Evolutionary conservation across 2,329 filamentous ascomycete genomes (phyloP).

Genomic region (Erysiphe pulchra): DNA sequence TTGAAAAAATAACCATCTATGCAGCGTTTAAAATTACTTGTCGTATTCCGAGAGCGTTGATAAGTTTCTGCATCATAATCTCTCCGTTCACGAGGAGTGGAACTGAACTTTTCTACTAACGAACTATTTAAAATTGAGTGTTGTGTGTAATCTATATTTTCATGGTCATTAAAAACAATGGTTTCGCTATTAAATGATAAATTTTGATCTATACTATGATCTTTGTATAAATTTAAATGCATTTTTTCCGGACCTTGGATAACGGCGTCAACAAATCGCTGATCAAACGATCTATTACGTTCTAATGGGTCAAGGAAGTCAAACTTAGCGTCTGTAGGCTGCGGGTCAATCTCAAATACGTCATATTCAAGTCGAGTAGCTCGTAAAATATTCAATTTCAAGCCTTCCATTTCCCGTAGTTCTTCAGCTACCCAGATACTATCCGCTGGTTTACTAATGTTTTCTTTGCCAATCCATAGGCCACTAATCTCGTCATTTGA

Average conservation of each 20-base stretch:
- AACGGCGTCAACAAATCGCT: conserved; percentile 13
- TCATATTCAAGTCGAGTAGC: conserved; percentile 14
- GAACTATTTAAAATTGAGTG: too few relatives aligned
- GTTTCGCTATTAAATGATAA: too few relatives aligned
- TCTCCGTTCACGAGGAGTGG: neutral
- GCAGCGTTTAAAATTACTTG: conserved; percentile 10
- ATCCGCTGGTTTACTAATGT: conserved; percentile 3
- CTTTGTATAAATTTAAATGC: too few relatives aligned
- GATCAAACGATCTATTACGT: conserved; percentile 9
- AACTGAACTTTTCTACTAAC: neutral
- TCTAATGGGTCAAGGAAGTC: conserved; percentile 10
- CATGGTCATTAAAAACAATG: too few relatives aligned
- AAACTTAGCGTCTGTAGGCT: conserved; percentile 5
- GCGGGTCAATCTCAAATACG: conserved; percentile 7
- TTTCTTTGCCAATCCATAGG: conserved; percentile 11
- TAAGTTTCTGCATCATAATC: conserved; percentile 11
- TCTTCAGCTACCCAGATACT: conserved; percentile 11
- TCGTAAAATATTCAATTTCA: conserved; percentile 10
- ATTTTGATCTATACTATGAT: too few relatives aligned
- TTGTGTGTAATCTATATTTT: too few relatives aligned
- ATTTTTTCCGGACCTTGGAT: conserved; percentile 1
- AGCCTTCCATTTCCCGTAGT: conserved; percentile 6
- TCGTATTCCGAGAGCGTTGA: conserved; percentile 10
- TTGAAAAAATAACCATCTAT: conserved; percentile 13
- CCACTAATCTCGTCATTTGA: conserved; percentile 3